A percentile compares a stretch with the other conserved stretches of the same genome.
phyloP scores from a whole-genome alignment of 2,329 filamentous ascomycete genomes.

The Trichophyton benhamiae region DNA sequence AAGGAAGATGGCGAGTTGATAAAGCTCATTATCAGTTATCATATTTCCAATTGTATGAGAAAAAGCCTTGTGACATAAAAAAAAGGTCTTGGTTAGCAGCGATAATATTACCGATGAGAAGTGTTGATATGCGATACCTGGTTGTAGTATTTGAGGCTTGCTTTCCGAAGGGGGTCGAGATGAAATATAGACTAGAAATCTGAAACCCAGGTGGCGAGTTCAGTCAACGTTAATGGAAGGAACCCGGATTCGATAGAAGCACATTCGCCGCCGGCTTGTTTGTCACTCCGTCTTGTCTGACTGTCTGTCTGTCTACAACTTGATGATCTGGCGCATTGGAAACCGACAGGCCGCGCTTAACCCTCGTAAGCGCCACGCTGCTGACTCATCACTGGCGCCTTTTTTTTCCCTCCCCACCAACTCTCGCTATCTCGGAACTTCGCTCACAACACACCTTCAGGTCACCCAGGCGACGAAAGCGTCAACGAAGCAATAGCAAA shows the following conservation, averaged over 20 bases:
- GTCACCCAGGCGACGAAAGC: background rate
- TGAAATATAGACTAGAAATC: too few species aligned
- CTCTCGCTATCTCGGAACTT: slow-evolving; percentile 2
- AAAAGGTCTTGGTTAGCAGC: too few species aligned
- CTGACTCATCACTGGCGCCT: background rate
- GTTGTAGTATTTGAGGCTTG: too few species aligned
- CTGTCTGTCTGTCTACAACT: background rate
- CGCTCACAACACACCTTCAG: slow-evolving; percentile 3
- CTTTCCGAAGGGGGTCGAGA: too few species aligned
- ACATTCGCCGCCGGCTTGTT: too few species aligned
- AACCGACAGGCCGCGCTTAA: background rate
- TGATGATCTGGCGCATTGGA: background rate
- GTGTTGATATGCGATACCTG: too few species aligned
- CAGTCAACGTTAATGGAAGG: background rate
- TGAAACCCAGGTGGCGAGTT: background rate
- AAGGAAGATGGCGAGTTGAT: slow-evolving; percentile 83
- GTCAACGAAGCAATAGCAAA: background rate
- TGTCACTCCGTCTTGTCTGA: background rate
- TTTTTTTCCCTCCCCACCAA: background rate
- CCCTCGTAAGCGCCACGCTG: background rate
- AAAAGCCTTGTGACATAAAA: background rate
- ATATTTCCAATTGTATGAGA: slow-evolving; percentile 41
- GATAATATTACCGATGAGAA: too few species aligned
- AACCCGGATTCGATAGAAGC: background rate
- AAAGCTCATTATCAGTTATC: slow-evolving; percentile 90